A percentile compares a stretch with the other conserved stretches of the same genome.
These are phyloP conservation scores for Conticribra guillardii DNA, from an alignment of 108 stramenopile genomes.

Conservation along the genomic window DNA sequence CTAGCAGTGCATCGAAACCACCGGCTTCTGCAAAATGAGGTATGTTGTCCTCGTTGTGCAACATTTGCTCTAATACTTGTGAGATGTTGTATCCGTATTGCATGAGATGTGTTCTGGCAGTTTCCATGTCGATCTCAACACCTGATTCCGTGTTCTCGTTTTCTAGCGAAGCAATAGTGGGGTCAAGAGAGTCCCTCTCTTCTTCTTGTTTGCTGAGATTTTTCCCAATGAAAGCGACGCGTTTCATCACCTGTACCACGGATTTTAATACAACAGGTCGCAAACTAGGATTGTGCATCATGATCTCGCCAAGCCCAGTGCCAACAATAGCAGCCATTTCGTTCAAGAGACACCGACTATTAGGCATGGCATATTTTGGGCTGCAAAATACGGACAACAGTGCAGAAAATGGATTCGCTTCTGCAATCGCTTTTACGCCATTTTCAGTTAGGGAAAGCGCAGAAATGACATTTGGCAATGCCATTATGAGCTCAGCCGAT, in stretches of 20 bases:
- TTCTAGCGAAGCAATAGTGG: no score
- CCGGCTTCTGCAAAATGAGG: conserved; percentile 76
- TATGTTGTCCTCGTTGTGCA: conserved; percentile 83
- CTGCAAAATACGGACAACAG: conserved; percentile 75
- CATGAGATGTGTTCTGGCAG: conserved; percentile 72
- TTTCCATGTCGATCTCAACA: conserved; percentile 51
- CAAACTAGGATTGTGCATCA: conserved; percentile 86
- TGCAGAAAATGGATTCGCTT: conserved; percentile 87
- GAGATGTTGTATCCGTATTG: conserved; percentile 86
- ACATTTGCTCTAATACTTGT: conserved; percentile 88
- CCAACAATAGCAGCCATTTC: conserved; percentile 89
- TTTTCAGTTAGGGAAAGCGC: conserved; percentile 90
- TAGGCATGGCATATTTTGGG: conserved; percentile 90
- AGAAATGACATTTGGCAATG: conserved; percentile 86
- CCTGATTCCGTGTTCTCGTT: no score
- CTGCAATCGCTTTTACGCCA: conserved; percentile 72
- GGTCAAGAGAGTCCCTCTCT: background rate
- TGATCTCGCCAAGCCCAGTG: conserved; percentile 90
- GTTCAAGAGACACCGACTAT: conserved; percentile 81
- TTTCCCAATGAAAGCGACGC: conserved; percentile 65
- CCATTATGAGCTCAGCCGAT: conserved; percentile 88
- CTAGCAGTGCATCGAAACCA: conserved; percentile 78
- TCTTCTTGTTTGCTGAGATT: conserved; percentile 52
- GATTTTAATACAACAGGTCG: conserved; percentile 67
- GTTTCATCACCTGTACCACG: conserved; percentile 72